Conservation (phyloP, 345 rosid species). For the Citrus reticulata region DNA sequence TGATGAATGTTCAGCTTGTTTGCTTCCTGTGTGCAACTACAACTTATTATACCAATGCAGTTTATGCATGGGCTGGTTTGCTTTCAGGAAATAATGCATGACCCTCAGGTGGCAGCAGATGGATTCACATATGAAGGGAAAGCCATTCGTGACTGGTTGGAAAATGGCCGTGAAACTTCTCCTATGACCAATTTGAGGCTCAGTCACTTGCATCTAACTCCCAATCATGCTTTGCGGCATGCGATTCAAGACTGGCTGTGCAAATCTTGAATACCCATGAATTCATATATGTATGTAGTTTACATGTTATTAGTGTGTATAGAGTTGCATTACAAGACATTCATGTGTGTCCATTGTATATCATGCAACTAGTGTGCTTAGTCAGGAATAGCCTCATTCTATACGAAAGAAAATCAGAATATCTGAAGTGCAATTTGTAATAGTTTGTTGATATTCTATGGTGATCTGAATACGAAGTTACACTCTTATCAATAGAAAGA, state of each 20-base stretch:
- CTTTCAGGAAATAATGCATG: constrained; percentile 74
- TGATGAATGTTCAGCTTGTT: background rate
- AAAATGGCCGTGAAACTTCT: constrained; percentile 54
- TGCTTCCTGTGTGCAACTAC: background rate
- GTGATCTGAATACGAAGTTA: background rate
- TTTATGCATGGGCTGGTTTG: constrained; percentile 3
- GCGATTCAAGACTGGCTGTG: constrained; percentile 86
- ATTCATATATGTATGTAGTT: background rate
- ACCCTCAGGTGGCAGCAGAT: constrained; percentile 75
- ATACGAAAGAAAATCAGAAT: no score
- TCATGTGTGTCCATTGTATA: constrained; percentile 4
- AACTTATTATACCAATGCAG: background rate
- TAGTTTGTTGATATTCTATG: background rate
- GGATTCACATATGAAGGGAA: constrained; percentile 73
- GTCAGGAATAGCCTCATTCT: no score
- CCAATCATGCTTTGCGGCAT: constrained; percentile 52
- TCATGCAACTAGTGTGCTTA: background rate
- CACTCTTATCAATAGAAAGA: background rate
- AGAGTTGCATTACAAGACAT: background rate
- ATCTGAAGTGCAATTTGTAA: background rate
- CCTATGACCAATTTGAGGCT: constrained; percentile 73
- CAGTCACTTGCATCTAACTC: constrained; percentile 51
- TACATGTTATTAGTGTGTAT: background rate
- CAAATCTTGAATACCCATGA: constrained; percentile 28
- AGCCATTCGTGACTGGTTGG: constrained; percentile 59